Evolutionary conservation across 2,329 filamentous ascomycete species (phyloP), one percentile per base, ranked within the genome.

Genomic region (Diaporthe destruens): DNA sequence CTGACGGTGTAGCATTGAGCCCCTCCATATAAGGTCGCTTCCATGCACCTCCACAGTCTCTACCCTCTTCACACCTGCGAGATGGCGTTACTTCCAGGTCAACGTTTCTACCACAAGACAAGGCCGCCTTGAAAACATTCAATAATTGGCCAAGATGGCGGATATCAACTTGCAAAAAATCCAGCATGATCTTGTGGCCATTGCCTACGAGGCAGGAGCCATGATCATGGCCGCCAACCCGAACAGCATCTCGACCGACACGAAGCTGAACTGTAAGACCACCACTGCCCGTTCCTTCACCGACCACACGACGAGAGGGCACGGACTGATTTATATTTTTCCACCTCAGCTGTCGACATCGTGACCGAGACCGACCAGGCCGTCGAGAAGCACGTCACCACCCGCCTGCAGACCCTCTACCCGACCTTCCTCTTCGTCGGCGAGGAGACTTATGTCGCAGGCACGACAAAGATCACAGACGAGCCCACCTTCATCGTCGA

Each of bases 401-500:
- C 82, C 20, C 84, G 84, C 53, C 86, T 93, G 18, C 82, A 81
- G 3, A 75, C 81, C 20, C 80, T 84, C 23, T 92, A 90, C 79
- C 90, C 91, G 0, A 75, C 79, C 74, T 88, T 88, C 78, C 81
- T 86, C 75, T 94, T 94, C 81, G 90, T 94, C 80, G 92, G 92
- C 79, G 92, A 94, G 80, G 93, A 96, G 82, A 94, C 93, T 36
- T 93, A 94, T 84, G 85, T 90, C 75, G 88, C 92, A 1, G 92
- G 92, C 77, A 83, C 86, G 47, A 85, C 86, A 74, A 84, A 82
- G 55, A 85, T 96, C 59, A 92, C 90, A 0, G 81, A 86, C 39
- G 87, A 87, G 20, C 93, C 93, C 1, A 96, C 93, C 55, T 95
- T 95, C 82, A 88, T 95, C 78, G 91, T 93, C 76, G 93, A 96